Conservation (phyloP, 345 rosid genomes). For the Carallia brachiata region DNA sequence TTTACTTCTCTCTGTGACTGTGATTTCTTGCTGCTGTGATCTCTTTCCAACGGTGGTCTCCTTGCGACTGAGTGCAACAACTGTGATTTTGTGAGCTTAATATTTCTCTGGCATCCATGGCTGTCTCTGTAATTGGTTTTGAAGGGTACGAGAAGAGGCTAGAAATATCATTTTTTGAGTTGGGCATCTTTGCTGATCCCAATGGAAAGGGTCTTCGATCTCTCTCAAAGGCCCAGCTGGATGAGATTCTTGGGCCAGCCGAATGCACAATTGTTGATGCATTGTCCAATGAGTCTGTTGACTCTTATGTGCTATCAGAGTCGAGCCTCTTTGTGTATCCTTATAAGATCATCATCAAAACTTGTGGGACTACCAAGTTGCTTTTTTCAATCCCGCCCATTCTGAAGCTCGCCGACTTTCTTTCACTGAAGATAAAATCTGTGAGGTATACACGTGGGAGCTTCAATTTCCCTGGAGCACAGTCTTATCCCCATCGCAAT, state of each 20-base stretch:
- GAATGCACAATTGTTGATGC: conserved; percentile 33
- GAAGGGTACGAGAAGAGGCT: conserved; percentile 36
- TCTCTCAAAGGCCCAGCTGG: conserved; percentile 23
- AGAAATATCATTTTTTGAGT: conserved; percentile 24
- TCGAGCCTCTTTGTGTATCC: conserved; percentile 33
- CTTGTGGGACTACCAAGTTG: conserved; percentile 32
- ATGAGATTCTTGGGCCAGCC: conserved; percentile 29
- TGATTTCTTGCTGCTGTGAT: not conserved
- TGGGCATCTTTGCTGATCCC: conserved; percentile 26
- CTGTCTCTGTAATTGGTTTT: conserved; percentile 33
- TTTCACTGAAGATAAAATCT: conserved; percentile 10
- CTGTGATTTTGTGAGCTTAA: not conserved
- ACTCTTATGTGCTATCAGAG: conserved; percentile 32
- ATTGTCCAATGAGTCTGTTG: conserved; percentile 21
- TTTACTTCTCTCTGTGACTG: conserved; percentile 16
- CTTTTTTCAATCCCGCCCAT: conserved; percentile 24
- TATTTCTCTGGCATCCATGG: not conserved
- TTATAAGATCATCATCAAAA: conserved; percentile 33
- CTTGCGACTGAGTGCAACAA: not conserved
- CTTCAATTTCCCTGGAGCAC: conserved; percentile 33
- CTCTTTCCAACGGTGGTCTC: not conserved
- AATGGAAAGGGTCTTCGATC: conserved; percentile 25
- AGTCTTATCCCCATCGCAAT: conserved; percentile 28
- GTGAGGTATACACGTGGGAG: conserved; percentile 35
- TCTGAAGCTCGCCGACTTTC: conserved; percentile 19